Base-by-base conservation (phyloP, 352 stramenopile genomes). In the Phytophthora ramorum region DNA sequence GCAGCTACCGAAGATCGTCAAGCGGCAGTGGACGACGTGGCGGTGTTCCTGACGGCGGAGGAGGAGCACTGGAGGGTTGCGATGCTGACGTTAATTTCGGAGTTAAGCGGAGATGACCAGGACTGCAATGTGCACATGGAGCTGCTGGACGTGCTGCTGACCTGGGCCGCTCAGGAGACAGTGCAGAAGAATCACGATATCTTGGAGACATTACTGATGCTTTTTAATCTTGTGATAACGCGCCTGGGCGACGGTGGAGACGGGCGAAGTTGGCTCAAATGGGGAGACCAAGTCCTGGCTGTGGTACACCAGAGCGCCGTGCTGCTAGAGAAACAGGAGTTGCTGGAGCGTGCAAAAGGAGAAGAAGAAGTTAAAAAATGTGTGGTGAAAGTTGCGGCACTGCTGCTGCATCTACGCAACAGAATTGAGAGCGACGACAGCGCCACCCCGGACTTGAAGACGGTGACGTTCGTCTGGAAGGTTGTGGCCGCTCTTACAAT, bases 381-480 rank as follows among this genome's bases (percentile, higher is more conserved):
- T 13, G 28, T 78, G 17, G 57, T 75, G 26, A 48, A 54, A 4
- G 52, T 69, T 38, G 71, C 53, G 13, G 34, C 32, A 6, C 41
- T 63, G 26, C 28, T 78, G 19, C 22, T 78, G 61, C 50, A 66
- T 20, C 26, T 75, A 45, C 66, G 53, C 26, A 56, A 68, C n/a
- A 63, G 53, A 30, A 34, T 75, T 7, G 56, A 64, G 22, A 51
- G 20, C 50, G 22, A 35, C 30, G 57, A 73, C n/a, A 38, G 54
- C 28, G 38, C 37, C 6, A 44, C 28, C 1, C 53, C 45, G 2
- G 63, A 76, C 17, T 74, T 87, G n/a, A 81, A 83, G 51, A 59
- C 75, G 9, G 50, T 51, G 67, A 87, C 78, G 7, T 71, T 87
- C 16, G 62, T 83, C 10, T 87, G 78, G 78, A 87, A 87, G 78